These are phyloP conservation scores for Pseudotsuga menziesii DNA, from an alignment of 75 land plant genomes.

Conservation along the genomic window DNA sequence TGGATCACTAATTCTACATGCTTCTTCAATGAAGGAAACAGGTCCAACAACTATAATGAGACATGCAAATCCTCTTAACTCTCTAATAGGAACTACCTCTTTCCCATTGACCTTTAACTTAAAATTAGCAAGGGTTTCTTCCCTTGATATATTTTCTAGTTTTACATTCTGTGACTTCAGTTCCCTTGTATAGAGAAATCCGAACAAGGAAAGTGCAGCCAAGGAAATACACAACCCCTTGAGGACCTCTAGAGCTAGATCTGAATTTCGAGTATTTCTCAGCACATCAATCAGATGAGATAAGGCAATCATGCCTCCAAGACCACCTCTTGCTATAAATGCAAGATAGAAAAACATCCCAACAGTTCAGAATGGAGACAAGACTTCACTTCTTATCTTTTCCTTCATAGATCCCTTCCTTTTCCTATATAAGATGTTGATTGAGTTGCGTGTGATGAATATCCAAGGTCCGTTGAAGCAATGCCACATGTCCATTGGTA, in stretches of 20 bases:
- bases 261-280: constrained; percentile 53
- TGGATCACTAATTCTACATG: constrained; percentile 57
- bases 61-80: constrained; percentile 77
- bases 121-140: constrained; percentile 78
- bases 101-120: constrained; percentile 67
- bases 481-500: no score
- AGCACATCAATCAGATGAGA: constrained; percentile 64
- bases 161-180: constrained; percentile 68
- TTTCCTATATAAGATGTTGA: no score
- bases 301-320: constrained; percentile 72
- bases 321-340: constrained; percentile 76
- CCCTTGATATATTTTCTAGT: constrained; percentile 83
- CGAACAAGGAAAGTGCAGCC: constrained; percentile 70
- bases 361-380: constrained; percentile 89
- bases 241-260: constrained; percentile 45
- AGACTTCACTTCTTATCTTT: constrained; percentile 93
- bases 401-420: no score
- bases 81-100: constrained; percentile 49
- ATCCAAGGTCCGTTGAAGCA: no score
- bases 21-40: constrained; percentile 51
- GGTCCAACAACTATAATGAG: constrained; percentile 90
- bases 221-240: constrained; percentile 76
- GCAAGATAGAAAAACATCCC: constrained; percentile 98
- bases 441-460: no score
- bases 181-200: constrained; percentile 74